These are phyloP conservation scores for Eucalyptus decipiens DNA, from an alignment of 345 rosid species.

Conservation along the genomic window DNA sequence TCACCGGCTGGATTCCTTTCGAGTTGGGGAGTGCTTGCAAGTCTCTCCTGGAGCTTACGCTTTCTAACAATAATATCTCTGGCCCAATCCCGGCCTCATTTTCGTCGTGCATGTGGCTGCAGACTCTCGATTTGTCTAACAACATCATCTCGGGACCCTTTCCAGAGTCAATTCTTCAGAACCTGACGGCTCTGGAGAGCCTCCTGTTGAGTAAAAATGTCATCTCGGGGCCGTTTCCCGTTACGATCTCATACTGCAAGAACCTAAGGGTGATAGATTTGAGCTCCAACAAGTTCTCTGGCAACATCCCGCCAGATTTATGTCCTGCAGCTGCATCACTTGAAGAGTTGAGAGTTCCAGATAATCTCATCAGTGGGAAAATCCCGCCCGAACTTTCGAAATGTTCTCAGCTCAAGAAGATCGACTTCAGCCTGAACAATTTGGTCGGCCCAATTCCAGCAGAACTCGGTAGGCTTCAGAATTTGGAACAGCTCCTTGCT, in stretches of 20 bases:
- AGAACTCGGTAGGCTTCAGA: slow-evolving; percentile 65
- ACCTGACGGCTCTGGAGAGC: slow-evolving; percentile 44
- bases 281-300: slow-evolving; percentile 68
- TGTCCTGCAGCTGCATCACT: slow-evolving; percentile 76
- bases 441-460: slow-evolving; percentile 75
- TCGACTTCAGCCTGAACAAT: slow-evolving; percentile 81
- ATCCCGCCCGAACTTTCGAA: slow-evolving; percentile 64
- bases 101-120: slow-evolving; percentile 60
- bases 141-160: slow-evolving; percentile 77
- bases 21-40: slow-evolving; percentile 61
- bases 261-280: slow-evolving; percentile 52
- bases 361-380: slow-evolving; percentile 57
- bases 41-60: slow-evolving; percentile 45
- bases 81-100: slow-evolving; percentile 62
- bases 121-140: slow-evolving; percentile 68
- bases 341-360: slow-evolving; percentile 77
- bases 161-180: slow-evolving; percentile 42
- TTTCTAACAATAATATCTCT: slow-evolving; percentile 65
- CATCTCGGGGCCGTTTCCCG: slow-evolving; percentile 64
- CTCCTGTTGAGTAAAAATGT: slow-evolving; percentile 57
- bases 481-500: slow-evolving; percentile 82
- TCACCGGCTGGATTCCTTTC: slow-evolving; percentile 75
- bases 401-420: slow-evolving; percentile 55
- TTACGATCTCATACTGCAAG: slow-evolving; percentile 57
- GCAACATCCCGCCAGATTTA: slow-evolving; percentile 60